phyloP scores from a whole-genome alignment of 257 asterid genomes.

The Anisodus acutangulus region DNA sequence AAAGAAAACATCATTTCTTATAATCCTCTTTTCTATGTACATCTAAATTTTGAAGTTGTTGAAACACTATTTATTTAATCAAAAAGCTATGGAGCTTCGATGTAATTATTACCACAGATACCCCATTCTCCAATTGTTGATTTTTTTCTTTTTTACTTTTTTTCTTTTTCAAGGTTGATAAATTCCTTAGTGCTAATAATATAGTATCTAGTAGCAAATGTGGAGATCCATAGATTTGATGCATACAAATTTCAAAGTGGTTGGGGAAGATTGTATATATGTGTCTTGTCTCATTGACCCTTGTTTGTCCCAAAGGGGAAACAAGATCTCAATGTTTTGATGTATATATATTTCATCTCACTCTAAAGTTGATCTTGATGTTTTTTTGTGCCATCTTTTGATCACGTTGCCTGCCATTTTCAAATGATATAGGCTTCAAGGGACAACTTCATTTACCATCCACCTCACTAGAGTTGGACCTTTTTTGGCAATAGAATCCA shows the following conservation, averaged over 20 bases:
- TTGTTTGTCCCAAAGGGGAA: conserved; percentile 16
- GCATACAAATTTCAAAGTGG: not conserved
- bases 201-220: not conserved
- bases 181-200: not conserved
- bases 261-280: not conserved
- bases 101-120: not conserved
- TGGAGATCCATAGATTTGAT: not conserved
- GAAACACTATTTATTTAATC: not conserved
- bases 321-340: not conserved
- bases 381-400: not conserved
- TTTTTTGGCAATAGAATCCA: conserved; percentile 17
- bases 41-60: not conserved
- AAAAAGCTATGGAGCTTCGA: not conserved
- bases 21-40: not conserved
- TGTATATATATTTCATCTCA: not conserved
- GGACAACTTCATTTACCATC: not conserved
- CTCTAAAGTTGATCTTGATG: not conserved
- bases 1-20: not conserved
- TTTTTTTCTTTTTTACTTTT: not conserved
- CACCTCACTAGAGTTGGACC: conserved; percentile 2
- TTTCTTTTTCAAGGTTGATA: not conserved
- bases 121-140: not conserved
- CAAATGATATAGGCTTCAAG: not conserved
- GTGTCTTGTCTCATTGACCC: not conserved
- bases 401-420: conserved; percentile 26